A percentile compares a stretch with the other conserved stretches of the same genome.
Conservation (phyloP, 2,329 filamentous ascomycete genomes). For the Amesomyces nigricolor region DNA sequence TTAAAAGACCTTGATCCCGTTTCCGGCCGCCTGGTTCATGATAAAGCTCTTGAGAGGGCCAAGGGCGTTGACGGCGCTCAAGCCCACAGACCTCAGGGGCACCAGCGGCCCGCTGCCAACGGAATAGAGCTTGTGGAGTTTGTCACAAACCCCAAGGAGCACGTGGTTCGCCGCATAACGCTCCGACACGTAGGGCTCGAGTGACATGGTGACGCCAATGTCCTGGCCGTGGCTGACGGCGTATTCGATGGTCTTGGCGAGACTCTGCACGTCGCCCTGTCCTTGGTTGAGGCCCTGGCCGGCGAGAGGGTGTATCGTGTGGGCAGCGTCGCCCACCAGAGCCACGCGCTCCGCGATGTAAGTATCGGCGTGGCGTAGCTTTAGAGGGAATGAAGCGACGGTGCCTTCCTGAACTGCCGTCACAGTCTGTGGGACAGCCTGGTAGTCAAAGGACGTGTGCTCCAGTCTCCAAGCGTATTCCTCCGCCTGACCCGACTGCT, state of each 20-base stretch:
- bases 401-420: constrained; percentile 69
- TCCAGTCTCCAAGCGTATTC: constrained; percentile 79
- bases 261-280: constrained; percentile 77
- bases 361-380: constrained; percentile 86
- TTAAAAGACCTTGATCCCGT: constrained; percentile 42
- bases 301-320: constrained; percentile 89
- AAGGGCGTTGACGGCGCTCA: constrained; percentile 70
- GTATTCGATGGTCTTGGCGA: constrained; percentile 68
- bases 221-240: constrained; percentile 82
- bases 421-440: constrained; percentile 59
- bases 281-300: constrained; percentile 94
- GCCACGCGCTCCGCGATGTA: constrained; percentile 89
- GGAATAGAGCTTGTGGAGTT: constrained; percentile 89
- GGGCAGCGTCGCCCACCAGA: constrained; percentile 88
- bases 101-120: constrained; percentile 74
- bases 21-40: constrained; percentile 67
- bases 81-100: constrained; percentile 68
- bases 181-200: constrained; percentile 77
- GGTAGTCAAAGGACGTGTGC: constrained; percentile 55
- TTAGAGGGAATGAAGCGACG: constrained; percentile 84
- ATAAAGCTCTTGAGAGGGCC: constrained; percentile 74
- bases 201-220: constrained; percentile 68
- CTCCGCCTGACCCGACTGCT: constrained; percentile 53
- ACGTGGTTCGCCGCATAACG: constrained; percentile 78
- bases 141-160: constrained; percentile 75